Evolutionary conservation across 1,139 yeast genomes (phyloP).

Genomic region (Schwanniomyces etchellsii): DNA sequence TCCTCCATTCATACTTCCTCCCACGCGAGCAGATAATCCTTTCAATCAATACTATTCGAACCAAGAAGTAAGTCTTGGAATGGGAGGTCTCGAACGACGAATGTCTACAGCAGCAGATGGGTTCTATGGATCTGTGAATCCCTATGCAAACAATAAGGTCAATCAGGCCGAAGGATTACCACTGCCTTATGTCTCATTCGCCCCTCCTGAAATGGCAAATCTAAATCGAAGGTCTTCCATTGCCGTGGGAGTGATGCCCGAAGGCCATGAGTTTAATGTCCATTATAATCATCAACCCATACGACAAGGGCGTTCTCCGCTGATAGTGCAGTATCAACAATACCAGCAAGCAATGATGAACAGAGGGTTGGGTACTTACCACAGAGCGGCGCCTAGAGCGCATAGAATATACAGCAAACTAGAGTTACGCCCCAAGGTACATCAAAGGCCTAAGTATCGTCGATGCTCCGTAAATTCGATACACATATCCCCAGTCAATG

Average conservation of each 20-base stretch:
- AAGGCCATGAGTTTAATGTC: constrained; percentile 7
- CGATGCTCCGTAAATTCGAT: constrained; percentile 76
- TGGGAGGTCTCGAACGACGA: constrained; percentile 26
- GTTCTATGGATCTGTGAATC: constrained; percentile 8
- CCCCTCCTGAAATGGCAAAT: constrained; percentile 2
- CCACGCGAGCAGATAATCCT: constrained; percentile 44
- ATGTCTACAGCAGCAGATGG: constrained; percentile 41
- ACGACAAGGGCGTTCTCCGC: constrained; percentile 25
- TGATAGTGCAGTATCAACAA: constrained; percentile 35
- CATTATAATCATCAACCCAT: constrained; percentile 3
- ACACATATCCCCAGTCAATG: constrained; percentile 81
- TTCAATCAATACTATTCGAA: constrained; percentile 41
- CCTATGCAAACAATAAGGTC: background rate
- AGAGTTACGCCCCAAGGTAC: constrained; percentile 61
- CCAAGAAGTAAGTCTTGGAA: constrained; percentile 30
- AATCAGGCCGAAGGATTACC: background rate
- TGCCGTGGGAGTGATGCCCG: constrained; percentile 18
- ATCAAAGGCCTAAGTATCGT: constrained; percentile 69
- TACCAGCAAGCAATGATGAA: constrained; percentile 28
- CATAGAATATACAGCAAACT: constrained; percentile 31
- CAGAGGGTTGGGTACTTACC: constrained; percentile 15
- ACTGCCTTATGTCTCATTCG: constrained; percentile 2
- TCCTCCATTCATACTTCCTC: constrained; percentile 37
- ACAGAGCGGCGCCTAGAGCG: constrained; percentile 36
- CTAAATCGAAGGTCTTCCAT: constrained; percentile 34